Conservation (phyloP, 768 basidiomycete species). For the Antrodiella citrinella region DNA sequence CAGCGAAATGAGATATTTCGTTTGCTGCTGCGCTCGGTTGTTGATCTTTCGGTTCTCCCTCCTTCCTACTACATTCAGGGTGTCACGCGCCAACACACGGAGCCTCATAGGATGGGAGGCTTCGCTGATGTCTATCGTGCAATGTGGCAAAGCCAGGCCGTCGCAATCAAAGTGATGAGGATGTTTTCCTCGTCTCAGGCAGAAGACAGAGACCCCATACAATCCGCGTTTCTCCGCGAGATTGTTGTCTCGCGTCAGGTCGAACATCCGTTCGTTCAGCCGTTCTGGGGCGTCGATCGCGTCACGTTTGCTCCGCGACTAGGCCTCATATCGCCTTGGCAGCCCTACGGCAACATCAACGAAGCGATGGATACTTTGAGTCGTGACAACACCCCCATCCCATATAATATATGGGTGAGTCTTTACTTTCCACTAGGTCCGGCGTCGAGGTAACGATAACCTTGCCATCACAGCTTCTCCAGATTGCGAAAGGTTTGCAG, state of each 20-base stretch:
- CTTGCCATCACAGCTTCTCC: not conserved
- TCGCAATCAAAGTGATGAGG: constrained; percentile 1
- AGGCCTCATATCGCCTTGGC: not conserved
- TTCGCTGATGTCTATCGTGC: constrained; percentile 5
- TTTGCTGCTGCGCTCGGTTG: not conserved
- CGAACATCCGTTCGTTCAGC: not conserved
- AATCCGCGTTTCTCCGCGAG: not conserved
- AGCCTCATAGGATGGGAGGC: not conserved
- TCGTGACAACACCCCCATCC: not conserved
- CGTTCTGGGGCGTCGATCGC: not conserved
- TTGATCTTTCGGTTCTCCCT: not conserved
- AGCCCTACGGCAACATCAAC: not conserved
- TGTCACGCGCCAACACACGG: not conserved
- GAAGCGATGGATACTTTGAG: not conserved
- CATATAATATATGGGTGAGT: not conserved
- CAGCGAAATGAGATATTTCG: not conserved
- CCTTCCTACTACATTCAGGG: not conserved
- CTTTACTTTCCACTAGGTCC: not conserved
- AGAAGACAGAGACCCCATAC: not conserved
- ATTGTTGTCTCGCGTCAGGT: not conserved
- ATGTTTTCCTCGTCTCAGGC: not conserved
- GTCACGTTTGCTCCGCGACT: not conserved
- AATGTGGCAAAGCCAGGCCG: not conserved
- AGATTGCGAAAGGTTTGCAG: constrained; percentile 3
- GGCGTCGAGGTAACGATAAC: not conserved